A percentile compares a stretch with the other conserved stretches of the same genome.
Conservation (phyloP, 2,329 filamentous ascomycete species). For the Paraphaeosphaeria minitans region DNA sequence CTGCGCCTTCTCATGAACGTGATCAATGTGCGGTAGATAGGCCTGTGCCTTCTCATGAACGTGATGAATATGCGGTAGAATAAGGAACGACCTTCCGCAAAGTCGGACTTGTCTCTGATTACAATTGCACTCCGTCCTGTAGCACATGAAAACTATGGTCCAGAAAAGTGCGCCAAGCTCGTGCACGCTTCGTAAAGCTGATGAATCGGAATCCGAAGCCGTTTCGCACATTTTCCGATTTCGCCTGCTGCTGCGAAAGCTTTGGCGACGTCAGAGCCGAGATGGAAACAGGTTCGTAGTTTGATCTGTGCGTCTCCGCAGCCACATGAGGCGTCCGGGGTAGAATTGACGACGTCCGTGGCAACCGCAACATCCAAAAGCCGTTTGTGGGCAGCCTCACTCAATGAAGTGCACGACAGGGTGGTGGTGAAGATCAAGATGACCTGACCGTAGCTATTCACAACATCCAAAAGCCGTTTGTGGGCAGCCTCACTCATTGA, state of each 20-base stretch:
- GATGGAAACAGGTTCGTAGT: neutral
- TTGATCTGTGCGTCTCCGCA: constrained; percentile 10
- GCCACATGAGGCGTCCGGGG: constrained; percentile 7
- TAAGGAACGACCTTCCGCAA: neutral
- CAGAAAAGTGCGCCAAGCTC: neutral
- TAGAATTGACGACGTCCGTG: constrained; percentile 3
- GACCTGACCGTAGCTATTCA: neutral
- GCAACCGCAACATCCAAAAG: neutral
- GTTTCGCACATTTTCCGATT: neutral
- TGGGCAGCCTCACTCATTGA: neutral
- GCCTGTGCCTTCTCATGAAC: neutral
- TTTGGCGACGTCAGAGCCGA: constrained; percentile 2
- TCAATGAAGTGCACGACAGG: neutral
- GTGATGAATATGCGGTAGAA: neutral
- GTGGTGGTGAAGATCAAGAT: neutral
- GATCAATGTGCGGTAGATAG: neutral
- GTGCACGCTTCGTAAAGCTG: neutral
- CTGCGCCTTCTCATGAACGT: neutral
- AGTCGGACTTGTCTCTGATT: neutral
- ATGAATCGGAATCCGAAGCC: neutral
- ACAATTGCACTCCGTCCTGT: neutral
- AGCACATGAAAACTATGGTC: neutral
- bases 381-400: neutral
- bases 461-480: neutral
- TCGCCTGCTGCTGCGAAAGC: neutral